These are phyloP conservation scores for Solanum chacoense DNA, from an alignment of 305 asterid species.

Conservation along the genomic window DNA sequence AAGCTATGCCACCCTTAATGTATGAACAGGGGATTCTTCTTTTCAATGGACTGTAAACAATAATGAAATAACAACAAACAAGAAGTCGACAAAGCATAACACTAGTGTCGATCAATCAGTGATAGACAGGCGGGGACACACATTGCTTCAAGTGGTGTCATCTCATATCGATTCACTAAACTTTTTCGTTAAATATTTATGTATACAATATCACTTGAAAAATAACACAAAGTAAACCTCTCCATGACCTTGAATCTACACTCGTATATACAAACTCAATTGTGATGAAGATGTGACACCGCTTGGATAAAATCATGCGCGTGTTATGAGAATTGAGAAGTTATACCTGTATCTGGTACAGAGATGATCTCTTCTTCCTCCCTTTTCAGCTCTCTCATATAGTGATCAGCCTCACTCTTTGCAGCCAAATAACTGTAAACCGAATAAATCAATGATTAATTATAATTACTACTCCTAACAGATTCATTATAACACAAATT, in stretches of 20 bases:
- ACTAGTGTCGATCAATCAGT: background rate
- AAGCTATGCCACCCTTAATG: background rate
- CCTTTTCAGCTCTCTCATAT: slow-evolving; percentile 60
- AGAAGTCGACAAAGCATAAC: background rate
- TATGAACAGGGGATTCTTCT: background rate
- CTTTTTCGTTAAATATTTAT: background rate
- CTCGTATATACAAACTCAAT: background rate
- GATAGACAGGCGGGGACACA: background rate
- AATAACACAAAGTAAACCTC: background rate
- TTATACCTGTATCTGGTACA: slow-evolving; percentile 80
- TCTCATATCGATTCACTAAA: background rate
- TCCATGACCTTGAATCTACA: background rate
- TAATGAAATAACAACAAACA: background rate
- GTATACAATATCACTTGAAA: background rate
- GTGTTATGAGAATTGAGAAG: background rate
- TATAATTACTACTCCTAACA: background rate
- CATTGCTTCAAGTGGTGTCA: background rate
- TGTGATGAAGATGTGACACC: background rate
- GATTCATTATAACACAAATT: background rate
- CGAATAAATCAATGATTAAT: background rate
- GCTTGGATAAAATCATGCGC: background rate
- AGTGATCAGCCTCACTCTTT: slow-evolving; percentile 92
- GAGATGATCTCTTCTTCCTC: slow-evolving; percentile 75
- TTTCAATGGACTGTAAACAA: background rate
- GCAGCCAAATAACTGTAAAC: slow-evolving; percentile 71